These are phyloP conservation scores for Mortierella sp. DNA, from an alignment of 371 early-diverging fungal species.

Conservation along the genomic window DNA sequence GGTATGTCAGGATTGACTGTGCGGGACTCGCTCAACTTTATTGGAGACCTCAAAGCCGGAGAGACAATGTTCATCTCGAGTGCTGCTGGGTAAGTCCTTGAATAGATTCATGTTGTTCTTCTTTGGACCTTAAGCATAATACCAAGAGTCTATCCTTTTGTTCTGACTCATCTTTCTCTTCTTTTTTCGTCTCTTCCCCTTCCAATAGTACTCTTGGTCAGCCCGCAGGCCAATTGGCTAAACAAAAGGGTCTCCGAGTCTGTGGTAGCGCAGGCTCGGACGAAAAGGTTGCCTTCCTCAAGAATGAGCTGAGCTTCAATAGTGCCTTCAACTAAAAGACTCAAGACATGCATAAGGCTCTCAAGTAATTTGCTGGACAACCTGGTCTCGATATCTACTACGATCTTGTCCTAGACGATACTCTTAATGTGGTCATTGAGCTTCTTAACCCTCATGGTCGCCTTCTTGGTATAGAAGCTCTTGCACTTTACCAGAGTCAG, in stretches of 20 bases:
- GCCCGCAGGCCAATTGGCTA: slow-evolving; percentile 73
- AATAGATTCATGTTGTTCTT: no score
- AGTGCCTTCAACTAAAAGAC: slow-evolving; percentile 89
- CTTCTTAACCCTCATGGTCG: slow-evolving; percentile 25
- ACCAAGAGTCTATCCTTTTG: background rate
- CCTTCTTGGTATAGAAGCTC: slow-evolving; percentile 58
- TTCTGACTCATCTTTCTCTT: background rate
- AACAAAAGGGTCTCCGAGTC: slow-evolving; percentile 75
- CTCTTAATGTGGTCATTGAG: slow-evolving; percentile 27
- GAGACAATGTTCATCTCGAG: slow-evolving; percentile 3
- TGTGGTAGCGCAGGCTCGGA: slow-evolving; percentile 83
- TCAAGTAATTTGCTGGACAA: slow-evolving; percentile 60
- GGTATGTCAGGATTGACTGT: slow-evolving; percentile 8
- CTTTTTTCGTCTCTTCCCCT: background rate
- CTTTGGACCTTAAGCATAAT: no score
- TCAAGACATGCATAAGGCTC: slow-evolving; percentile 54
- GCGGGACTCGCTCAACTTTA: slow-evolving; percentile 5
- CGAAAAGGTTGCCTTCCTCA: slow-evolving; percentile 78
- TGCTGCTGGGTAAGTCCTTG: background rate
- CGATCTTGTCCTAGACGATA: slow-evolving; percentile 70
- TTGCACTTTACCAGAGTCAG: slow-evolving; percentile 65
- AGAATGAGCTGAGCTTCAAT: slow-evolving; percentile 71
- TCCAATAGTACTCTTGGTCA: slow-evolving; percentile 63
- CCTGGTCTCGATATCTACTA: slow-evolving; percentile 82
- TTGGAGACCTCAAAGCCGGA: background rate